phyloP scores from a whole-genome alignment of 805 yeast species.

The Cyberlindnera mrakii region DNA sequence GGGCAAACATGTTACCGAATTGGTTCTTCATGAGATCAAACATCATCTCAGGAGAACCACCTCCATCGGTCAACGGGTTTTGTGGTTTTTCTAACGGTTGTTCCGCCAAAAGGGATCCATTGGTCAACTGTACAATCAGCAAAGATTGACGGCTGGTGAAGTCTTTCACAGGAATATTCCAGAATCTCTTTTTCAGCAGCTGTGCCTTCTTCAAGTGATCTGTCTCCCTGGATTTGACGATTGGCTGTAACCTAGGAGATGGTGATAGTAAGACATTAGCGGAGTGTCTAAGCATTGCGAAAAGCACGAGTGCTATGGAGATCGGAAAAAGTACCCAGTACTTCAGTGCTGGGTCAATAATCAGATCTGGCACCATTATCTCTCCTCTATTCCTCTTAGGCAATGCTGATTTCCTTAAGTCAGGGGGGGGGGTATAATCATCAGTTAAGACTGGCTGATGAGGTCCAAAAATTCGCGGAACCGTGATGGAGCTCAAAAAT shows the following conservation, averaged over 20 bases:
- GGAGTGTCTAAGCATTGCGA: constrained; percentile 72
- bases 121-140: constrained; percentile 40
- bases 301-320: constrained; percentile 80
- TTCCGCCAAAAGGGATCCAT: constrained; percentile 43
- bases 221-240: constrained; percentile 49
- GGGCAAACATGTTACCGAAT: constrained; percentile 81
- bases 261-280: constrained; percentile 55
- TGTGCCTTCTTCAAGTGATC: constrained; percentile 57
- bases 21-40: constrained; percentile 75
- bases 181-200: constrained; percentile 49
- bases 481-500: too few relatives aligned
- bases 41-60: constrained; percentile 58
- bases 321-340: constrained; percentile 92
- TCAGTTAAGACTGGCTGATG: too few relatives aligned
- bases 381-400: neutral
- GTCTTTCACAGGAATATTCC: constrained; percentile 45
- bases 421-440: too few relatives aligned
- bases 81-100: constrained; percentile 32
- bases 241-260: constrained; percentile 45
- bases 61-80: constrained; percentile 69
- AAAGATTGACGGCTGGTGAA: constrained; percentile 48
- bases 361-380: constrained; percentile 40
- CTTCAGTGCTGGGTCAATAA: constrained; percentile 75
- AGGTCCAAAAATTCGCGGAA: too few relatives aligned
- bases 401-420: too few relatives aligned